Evolutionary conservation across 768 basidiomycete species (phyloP), one percentile per base, ranked within the genome.

Genomic region (Lactarius quietus): DNA sequence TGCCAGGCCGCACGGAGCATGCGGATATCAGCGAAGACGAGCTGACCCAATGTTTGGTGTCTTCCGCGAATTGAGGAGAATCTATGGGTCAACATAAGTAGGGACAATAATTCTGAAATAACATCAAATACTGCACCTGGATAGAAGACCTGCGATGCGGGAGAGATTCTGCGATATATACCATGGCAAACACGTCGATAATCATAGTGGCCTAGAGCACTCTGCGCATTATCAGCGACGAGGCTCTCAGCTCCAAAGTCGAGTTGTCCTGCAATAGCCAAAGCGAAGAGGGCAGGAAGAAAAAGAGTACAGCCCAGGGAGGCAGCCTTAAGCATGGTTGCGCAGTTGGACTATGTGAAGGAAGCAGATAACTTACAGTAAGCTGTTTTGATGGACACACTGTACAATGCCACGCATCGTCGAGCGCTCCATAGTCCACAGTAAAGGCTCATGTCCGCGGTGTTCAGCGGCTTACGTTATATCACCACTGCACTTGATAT

Each of bases 31-130:
- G n/a, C 29, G 53, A 9, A 28, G 31, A 45, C 8, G 61, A 33
- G 38, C 56, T 56, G n/a, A 28, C 31, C 54, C 61, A 62, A 54
- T 62, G 61, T 18, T 31, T n/a, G 5, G 57, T 62, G 9, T 62
- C 54, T 1, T 2, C 1, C n/a, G 15, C 23, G 33, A 57, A 57
- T 26, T 62, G 17, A 5, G 41, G 54, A 10, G 61, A 48, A 1
- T 31, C 61, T 57, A 31, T 7, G 26, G 31, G 23, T 15, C 28
- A 12, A 15, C 39, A 31, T 18, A 7, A 18, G 36, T n/a, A 4
- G 9, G 41, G 20, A 8, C 3, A 43, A 43, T 43, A n/a, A 3
- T 43, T 20, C 7, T 3, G 33, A 8, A 4, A 33, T 9, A 20
- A 43, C 20, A n/a, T 1, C 20, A 9, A 43, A 43, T 9, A n/a